A percentile compares a stretch with the other conserved stretches of the same genome.
Evolutionary conservation across 768 basidiomycete species (phyloP).

Genomic region (Agaricus sinodeliciosus): DNA sequence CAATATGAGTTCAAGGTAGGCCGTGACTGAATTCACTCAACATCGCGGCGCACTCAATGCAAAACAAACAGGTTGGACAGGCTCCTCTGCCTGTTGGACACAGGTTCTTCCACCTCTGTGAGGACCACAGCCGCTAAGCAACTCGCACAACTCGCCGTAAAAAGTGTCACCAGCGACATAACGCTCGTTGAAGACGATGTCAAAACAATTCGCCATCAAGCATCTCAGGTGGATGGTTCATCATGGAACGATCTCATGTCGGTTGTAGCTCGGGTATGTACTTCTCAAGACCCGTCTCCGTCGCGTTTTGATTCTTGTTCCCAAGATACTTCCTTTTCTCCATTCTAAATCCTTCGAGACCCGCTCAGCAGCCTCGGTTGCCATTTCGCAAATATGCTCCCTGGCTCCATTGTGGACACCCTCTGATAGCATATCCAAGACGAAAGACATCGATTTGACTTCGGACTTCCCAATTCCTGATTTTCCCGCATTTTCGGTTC

Average conservation of each 20-base stretch:
- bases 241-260: conserved; percentile 90
- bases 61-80: conserved; percentile 77
- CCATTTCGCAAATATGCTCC: conserved; percentile 82
- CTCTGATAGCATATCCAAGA: conserved; percentile 24
- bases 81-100: conserved; percentile 91
- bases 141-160: conserved; percentile 84
- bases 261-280: conserved; percentile 79
- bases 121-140: conserved; percentile 96
- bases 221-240: conserved; percentile 53
- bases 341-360: conserved; percentile 93
- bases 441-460: conserved; percentile 18
- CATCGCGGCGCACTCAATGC: background rate
- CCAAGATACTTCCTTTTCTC: conserved; percentile 82
- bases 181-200: conserved; percentile 69
- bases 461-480: conserved; percentile 35
- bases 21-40: conserved; percentile 10
- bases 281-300: conserved; percentile 10
- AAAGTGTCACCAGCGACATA: conserved; percentile 79
- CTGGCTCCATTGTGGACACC: conserved; percentile 79
- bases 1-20: conserved; percentile 75
- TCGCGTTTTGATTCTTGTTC: conserved; percentile 3
- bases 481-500: conserved; percentile 73
- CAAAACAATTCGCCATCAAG: conserved; percentile 56
- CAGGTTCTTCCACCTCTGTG: conserved; percentile 85
- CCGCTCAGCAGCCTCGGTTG: conserved; percentile 80